Evolutionary conservation across 129 eudicot species (phyloP).

Genomic region (Flaveria ramosissima): DNA sequence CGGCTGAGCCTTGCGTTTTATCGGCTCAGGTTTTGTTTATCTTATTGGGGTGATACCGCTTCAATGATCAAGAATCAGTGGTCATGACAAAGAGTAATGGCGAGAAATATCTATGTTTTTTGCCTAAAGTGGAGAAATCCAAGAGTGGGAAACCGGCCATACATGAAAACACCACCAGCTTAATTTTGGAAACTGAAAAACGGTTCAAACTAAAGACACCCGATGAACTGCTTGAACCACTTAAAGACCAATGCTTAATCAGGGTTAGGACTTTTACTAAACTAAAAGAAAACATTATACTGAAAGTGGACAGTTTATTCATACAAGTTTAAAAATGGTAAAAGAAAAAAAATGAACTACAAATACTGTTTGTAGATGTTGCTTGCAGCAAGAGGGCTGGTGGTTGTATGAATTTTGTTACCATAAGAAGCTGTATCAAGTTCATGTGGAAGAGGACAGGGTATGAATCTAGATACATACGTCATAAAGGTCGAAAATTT

Average conservation of each 20-base stretch:
- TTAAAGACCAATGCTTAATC: conserved; percentile 73
- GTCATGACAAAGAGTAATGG: conserved; percentile 75
- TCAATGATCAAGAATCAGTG: conserved; percentile 76
- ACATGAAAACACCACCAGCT: conserved; percentile 74
- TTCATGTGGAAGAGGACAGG: conserved; percentile 75
- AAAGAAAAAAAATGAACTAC: background rate
- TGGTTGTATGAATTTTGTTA: conserved; percentile 91
- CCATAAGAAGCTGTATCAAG: conserved; percentile 61
- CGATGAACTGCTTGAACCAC: conserved; percentile 84
- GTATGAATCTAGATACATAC: conserved; percentile 14
- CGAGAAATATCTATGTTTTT: conserved; percentile 62
- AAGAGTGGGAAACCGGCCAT: conserved; percentile 55
- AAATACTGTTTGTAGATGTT: background rate
- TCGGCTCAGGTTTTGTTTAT: no score
- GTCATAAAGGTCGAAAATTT: no score
- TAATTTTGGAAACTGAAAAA: conserved; percentile 77
- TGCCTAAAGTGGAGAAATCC: conserved; percentile 78
- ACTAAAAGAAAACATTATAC: background rate
- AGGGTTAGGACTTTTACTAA: conserved; percentile 48
- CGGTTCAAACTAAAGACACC: conserved; percentile 81
- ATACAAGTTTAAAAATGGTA: background rate
- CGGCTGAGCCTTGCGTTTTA: no score
- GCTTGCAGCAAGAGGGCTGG: no score
- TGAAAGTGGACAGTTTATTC: no score
- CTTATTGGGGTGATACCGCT: no score